Evolutionary conservation across 371 early-diverging fungal species (phyloP).

Genomic region (Syncephalastrum contaminatum): DNA sequence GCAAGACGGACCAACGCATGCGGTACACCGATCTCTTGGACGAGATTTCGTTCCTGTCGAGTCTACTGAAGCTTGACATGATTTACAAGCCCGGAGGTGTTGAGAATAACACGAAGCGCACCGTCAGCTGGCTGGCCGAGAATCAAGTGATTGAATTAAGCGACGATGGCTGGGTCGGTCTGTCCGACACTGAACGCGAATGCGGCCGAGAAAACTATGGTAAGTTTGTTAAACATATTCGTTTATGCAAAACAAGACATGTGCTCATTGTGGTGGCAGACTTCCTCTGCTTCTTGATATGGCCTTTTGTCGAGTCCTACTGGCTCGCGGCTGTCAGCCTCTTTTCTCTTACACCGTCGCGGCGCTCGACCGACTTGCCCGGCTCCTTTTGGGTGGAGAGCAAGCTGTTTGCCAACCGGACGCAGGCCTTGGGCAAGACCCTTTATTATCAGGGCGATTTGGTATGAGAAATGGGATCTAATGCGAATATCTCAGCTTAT

Average conservation of each 20-base stretch:
- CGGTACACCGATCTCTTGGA: conserved; percentile 52
- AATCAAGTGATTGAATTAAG: conserved; percentile 57
- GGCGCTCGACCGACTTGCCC: conserved; percentile 9
- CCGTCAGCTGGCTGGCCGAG: conserved; percentile 62
- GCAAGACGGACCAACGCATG: conserved; percentile 60
- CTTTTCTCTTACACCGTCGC: conserved; percentile 56
- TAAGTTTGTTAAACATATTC: conserved; percentile 27
- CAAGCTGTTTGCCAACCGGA: conserved; percentile 62
- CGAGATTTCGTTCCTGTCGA: conserved; percentile 77
- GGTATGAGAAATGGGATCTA: conserved; percentile 4
- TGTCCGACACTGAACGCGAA: conserved; percentile 65
- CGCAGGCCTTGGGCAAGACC: conserved; percentile 81
- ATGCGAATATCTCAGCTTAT: conserved; percentile 23
- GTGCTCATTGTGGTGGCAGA: conserved; percentile 40
- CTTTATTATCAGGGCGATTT: conserved; percentile 26
- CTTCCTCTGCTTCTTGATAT: conserved; percentile 83
- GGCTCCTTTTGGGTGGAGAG: conserved; percentile 68
- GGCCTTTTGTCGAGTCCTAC: conserved; percentile 91
- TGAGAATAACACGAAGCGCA: conserved; percentile 67
- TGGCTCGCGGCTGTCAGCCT: conserved; percentile 75
- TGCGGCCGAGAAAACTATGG: conserved; percentile 85
- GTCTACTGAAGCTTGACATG: conserved; percentile 81
- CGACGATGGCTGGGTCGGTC: conserved; percentile 57
- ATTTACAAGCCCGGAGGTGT: conserved; percentile 81
- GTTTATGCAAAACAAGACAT: too few relatives aligned